Evolutionary conservation across 108 stramenopile species (phyloP).

Genomic region (Fragilariopsis cylindrus): DNA sequence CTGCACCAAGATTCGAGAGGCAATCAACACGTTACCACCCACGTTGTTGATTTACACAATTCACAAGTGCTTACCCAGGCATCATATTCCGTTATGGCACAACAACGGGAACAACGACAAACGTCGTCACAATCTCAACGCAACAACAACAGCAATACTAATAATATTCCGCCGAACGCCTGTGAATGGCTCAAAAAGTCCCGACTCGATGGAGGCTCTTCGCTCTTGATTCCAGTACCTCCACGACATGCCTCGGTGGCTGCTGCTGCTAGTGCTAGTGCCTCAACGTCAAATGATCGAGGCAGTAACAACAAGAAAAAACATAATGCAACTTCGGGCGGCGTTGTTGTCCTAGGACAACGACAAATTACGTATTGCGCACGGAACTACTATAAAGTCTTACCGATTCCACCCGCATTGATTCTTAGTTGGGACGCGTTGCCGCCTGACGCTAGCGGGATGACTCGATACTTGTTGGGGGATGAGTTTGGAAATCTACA

Average conservation of each 20-base stretch:
- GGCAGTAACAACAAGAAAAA: background rate
- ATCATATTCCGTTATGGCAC: constrained; percentile 1
- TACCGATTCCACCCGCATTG: constrained; percentile 59
- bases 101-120: background rate
- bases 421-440: constrained; percentile 48
- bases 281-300: background rate
- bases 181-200: constrained; percentile 48
- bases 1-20: constrained; percentile 79
- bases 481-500: constrained; percentile 89
- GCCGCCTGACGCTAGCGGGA: constrained; percentile 46
- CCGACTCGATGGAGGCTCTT: constrained; percentile 72
- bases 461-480: constrained; percentile 78
- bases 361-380: constrained; percentile 72
- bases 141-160: background rate
- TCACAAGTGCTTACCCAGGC: constrained; percentile 44
- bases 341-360: constrained; percentile 79
- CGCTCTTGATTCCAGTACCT: constrained; percentile 68
- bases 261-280: constrained; percentile 26
- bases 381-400: constrained; percentile 48
- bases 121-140: background rate
- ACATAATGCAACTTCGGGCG: constrained; percentile 39
- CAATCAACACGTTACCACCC: constrained; percentile 66
- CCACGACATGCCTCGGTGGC: constrained; percentile 30
- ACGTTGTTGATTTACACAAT: constrained; percentile 54
- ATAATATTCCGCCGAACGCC: constrained; percentile 2